Evolutionary conservation across 2,329 filamentous ascomycete species (phyloP).

Genomic region (Blastomyces silverae): DNA sequence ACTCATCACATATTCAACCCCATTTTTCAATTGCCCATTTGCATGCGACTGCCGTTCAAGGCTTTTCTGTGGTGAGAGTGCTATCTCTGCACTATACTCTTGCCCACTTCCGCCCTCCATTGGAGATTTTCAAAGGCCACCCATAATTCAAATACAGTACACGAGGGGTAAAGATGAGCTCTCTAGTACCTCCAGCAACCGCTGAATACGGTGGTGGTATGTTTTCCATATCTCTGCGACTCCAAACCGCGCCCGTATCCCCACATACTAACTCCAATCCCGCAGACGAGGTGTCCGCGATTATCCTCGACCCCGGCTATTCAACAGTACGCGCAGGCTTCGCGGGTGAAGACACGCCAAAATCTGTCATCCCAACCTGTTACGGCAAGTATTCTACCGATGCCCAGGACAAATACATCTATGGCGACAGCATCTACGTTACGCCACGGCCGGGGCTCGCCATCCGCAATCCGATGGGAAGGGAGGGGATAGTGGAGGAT

Average conservation of each 20-base stretch:
- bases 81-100: background rate
- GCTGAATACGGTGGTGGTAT: conserved; percentile 47
- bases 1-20: background rate
- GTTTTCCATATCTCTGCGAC: conserved; percentile 21
- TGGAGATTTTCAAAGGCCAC: conserved; percentile 2
- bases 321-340: conserved; percentile 88
- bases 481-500: conserved; percentile 86
- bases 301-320: conserved; percentile 93
- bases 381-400: conserved; percentile 61
- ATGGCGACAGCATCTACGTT: conserved; percentile 84
- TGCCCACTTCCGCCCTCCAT: background rate
- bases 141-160: conserved; percentile 1
- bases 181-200: conserved; percentile 41
- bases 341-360: conserved; percentile 94
- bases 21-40: background rate
- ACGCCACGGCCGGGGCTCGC: conserved; percentile 69
- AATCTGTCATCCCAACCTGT: conserved; percentile 83
- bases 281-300: conserved; percentile 90
- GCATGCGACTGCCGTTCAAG: conserved; percentile 4
- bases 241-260: background rate
- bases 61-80: background rate
- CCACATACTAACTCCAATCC: conserved; percentile 14
- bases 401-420: conserved; percentile 56
- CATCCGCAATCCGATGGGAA: conserved; percentile 84
- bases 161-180: conserved; percentile 32